Evolutionary conservation across 2,329 filamentous ascomycete species (phyloP).

Genomic region (Lasiodiplodia theobromae): DNA sequence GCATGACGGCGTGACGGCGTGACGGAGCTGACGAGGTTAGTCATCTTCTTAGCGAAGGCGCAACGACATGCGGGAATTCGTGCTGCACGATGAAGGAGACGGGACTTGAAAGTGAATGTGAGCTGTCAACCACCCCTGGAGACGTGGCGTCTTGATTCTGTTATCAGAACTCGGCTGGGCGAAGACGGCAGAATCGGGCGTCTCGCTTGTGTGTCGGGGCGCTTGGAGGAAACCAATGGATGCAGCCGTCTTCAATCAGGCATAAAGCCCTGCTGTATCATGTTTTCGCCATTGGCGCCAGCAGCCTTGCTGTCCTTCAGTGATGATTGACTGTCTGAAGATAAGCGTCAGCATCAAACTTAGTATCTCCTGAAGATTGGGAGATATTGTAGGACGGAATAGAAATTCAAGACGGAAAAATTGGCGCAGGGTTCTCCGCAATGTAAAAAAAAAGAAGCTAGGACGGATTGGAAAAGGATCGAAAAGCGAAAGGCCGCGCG

Average conservation of each 20-base stretch:
- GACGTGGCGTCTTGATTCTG: not conserved
- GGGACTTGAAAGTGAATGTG: not conserved
- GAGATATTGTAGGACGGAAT: not conserved
- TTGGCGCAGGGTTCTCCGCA: slow-evolving; percentile 2
- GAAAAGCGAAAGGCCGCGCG: slow-evolving; percentile 12
- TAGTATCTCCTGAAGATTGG: not conserved
- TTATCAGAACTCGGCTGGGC: not conserved
- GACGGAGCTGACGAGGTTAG: not conserved
- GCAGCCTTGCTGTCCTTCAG: not conserved
- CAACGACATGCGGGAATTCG: not conserved
- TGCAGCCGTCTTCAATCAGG: not conserved
- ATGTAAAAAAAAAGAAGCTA: not conserved
- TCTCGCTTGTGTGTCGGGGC: not conserved
- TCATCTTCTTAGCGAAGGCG: not conserved
- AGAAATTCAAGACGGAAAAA: not conserved
- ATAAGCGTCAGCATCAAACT: not conserved
- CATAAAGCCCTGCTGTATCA: not conserved
- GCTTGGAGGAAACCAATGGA: not conserved
- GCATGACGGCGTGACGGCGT: not conserved
- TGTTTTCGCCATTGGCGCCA: not conserved
- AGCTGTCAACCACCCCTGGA: not conserved
- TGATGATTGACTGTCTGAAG: too few species aligned
- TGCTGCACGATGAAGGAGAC: not conserved
- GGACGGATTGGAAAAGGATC: not conserved
- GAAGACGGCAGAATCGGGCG: not conserved